phyloP scores from a whole-genome alignment of 495 filamentous ascomycete species.

The Astrothelium subdiscretum region DNA sequence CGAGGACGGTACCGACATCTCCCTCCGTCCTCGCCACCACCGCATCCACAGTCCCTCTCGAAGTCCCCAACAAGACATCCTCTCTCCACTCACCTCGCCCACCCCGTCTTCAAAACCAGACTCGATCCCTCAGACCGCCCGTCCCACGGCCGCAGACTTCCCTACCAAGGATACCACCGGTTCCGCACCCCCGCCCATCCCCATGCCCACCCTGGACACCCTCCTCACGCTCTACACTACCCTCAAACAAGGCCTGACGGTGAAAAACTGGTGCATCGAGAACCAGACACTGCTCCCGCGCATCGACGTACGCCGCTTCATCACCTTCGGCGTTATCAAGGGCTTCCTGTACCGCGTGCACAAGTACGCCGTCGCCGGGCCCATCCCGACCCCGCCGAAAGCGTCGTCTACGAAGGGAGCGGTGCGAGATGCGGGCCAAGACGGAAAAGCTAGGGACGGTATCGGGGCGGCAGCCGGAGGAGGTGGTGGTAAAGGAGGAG shows the following conservation, averaged over 20 bases:
- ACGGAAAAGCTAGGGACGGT: not conserved
- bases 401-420: not conserved
- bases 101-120: not conserved
- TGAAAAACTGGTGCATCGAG: conserved; percentile 69
- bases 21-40: conserved; percentile 27
- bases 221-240: conserved; percentile 66
- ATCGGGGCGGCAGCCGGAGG: not conserved
- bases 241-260: conserved; percentile 62
- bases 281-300: conserved; percentile 54
- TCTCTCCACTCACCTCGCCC: not conserved
- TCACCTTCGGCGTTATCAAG: conserved; percentile 93
- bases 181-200: not conserved
- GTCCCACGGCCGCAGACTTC: not conserved
- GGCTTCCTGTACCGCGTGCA: conserved; percentile 90
- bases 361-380: conserved; percentile 56
- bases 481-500: not conserved
- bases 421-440: not conserved
- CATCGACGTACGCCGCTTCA: conserved; percentile 79
- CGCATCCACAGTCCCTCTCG: not conserved
- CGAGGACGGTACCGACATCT: not conserved
- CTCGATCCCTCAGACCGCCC: conserved; percentile 2
- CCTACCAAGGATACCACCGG: not conserved
- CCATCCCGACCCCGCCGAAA: not conserved
- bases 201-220: conserved; percentile 14
- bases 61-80: not conserved